Evolutionary conservation across 768 basidiomycete species (phyloP).

Genomic region (Xanthoconium stramineum): DNA sequence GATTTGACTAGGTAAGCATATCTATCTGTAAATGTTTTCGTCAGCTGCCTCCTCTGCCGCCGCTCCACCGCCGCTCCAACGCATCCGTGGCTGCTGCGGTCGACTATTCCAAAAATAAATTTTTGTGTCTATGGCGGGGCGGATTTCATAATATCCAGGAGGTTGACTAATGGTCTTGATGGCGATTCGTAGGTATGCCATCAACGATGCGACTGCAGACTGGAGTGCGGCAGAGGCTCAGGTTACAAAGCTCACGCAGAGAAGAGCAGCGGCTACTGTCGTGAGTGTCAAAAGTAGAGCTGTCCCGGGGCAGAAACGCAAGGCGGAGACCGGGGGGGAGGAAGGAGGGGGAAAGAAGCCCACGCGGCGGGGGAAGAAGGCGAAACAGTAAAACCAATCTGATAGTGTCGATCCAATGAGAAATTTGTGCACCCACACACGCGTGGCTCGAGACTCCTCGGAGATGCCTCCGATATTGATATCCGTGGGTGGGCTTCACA

Average conservation of each 20-base stretch:
- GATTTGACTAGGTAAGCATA: conserved; percentile 78
- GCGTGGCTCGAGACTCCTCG: neutral
- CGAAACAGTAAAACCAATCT: conserved; percentile 26
- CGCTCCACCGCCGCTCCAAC: conserved; percentile 7
- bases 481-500: neutral
- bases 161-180: neutral
- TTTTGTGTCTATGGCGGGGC: neutral
- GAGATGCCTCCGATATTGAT: neutral
- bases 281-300: conserved; percentile 64
- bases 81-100: neutral
- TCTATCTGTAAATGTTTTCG: neutral
- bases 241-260: conserved; percentile 48
- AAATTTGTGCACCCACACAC: neutral
- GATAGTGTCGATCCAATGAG: conserved; percentile 1
- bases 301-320: conserved; percentile 54
- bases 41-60: neutral
- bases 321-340: conserved; percentile 37
- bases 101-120: neutral
- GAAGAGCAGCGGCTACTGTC: conserved; percentile 56
- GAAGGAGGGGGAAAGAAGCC: conserved; percentile 45
- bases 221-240: conserved; percentile 77
- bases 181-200: conserved; percentile 55
- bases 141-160: neutral
- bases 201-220: conserved; percentile 65
- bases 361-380: conserved; percentile 45